phyloP scores from a whole-genome alignment of 768 basidiomycete genomes.

The Collybia sp. region DNA sequence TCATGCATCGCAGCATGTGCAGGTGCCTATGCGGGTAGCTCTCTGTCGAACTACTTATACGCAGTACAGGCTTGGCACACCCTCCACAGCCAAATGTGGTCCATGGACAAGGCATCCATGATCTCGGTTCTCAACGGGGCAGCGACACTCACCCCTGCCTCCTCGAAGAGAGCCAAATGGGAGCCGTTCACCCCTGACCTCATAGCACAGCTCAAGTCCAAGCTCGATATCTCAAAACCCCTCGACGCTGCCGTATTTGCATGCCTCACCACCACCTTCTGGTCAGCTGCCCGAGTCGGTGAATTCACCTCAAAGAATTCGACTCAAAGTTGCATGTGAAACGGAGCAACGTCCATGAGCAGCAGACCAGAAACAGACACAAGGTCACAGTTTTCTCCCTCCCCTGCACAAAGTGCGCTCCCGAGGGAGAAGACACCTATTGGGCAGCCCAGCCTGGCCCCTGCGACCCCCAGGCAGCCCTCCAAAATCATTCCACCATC shows the following conservation, averaged over 20 bases:
- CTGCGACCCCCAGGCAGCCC: constrained; percentile 16
- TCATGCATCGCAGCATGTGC: no score
- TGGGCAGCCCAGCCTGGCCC: constrained; percentile 22
- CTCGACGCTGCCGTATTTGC: constrained; percentile 30
- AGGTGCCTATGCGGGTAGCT: no score
- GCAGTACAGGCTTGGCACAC: no score
- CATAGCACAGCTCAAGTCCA: no score
- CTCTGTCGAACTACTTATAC: no score
- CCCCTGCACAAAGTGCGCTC: constrained; percentile 6
- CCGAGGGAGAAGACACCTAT: constrained; percentile 23
- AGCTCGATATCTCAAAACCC: constrained; percentile 13
- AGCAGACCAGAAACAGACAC: constrained; percentile 8
- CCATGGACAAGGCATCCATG: no score
- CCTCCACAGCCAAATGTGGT: no score
- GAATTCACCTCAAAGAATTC: constrained; percentile 35
- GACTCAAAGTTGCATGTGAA: constrained; percentile 18
- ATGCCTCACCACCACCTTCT: constrained; percentile 36
- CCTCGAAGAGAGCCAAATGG: no score
- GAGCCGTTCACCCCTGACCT: no score
- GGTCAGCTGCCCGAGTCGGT: constrained; percentile 20
- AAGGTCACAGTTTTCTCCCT: constrained; percentile 15
- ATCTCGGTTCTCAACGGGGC: no score
- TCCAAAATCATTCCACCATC: constrained; percentile 21
- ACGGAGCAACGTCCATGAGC: background rate
- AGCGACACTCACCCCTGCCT: no score